Percentiles rank a stretch among this genome's conserved stretches.
These are phyloP conservation scores for Jamesozyma spencerorum DNA, from an alignment of 805 yeast genomes.

Conservation along the genomic window DNA sequence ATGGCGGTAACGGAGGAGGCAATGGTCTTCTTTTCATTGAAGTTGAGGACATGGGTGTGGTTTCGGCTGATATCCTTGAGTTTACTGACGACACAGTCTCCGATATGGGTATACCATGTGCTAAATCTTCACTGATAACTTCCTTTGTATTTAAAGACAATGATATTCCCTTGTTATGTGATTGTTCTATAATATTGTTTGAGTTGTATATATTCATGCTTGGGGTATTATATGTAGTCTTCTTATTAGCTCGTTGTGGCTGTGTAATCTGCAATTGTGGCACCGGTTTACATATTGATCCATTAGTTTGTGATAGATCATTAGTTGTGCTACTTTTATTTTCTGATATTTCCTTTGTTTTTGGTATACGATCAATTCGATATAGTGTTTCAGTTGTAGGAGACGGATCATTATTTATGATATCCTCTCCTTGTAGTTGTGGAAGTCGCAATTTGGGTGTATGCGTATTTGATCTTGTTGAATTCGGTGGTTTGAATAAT, in stretches of 20 bases:
- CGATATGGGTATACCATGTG: conserved; percentile 10
- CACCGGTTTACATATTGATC: no score
- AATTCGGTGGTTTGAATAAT: conserved; percentile 35
- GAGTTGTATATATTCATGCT: background rate
- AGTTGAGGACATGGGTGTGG: conserved; percentile 27
- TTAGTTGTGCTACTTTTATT: no score
- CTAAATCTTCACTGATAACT: background rate
- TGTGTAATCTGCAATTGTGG: no score
- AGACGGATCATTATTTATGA: no score
- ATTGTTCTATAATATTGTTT: conserved; percentile 1
- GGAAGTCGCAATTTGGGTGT: conserved; percentile 41
- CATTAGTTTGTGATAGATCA: no score
- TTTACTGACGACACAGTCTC: conserved; percentile 12
- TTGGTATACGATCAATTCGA: no score
- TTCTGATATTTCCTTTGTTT: no score
- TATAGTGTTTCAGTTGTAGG: no score
- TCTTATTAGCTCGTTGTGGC: background rate
- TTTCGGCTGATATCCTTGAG: conserved; percentile 3
- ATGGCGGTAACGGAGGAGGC: conserved; percentile 1
- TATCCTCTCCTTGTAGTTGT: background rate
- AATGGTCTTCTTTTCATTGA: conserved; percentile 5
- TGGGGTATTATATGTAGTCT: no score
- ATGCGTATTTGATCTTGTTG: conserved; percentile 30
- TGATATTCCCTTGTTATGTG: background rate
- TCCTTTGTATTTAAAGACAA: background rate